A percentile compares a stretch with the other conserved stretches of the same genome.
Conservation (phyloP, 108 stramenopile genomes). For the Discostella stelligeroides region DNA sequence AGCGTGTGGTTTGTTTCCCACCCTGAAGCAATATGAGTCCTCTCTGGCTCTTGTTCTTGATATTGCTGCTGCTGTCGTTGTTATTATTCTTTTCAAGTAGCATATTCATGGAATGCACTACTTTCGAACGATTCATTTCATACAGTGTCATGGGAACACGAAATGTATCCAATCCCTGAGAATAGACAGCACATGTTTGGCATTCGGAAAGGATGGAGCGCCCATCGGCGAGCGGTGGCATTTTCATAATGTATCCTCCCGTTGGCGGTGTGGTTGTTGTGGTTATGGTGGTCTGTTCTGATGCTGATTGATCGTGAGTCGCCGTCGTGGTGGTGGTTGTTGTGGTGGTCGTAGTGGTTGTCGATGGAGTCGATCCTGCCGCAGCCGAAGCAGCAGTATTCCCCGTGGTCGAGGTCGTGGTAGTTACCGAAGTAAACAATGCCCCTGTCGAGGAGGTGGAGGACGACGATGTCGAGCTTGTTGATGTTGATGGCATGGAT, state of each 20-base stretch:
- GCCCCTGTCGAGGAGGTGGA: not conserved
- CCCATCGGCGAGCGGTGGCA: constrained; percentile 30
- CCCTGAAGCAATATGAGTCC: constrained; percentile 63
- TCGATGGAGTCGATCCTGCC: no score
- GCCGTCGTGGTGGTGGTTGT: not conserved
- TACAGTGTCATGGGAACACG: constrained; percentile 44
- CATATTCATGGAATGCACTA: constrained; percentile 14
- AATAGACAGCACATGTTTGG: constrained; percentile 34
- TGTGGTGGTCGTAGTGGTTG: not conserved
- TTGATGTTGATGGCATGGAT: not conserved
- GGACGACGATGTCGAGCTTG: not conserved
- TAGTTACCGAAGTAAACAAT: not conserved
- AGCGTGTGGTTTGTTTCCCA: constrained; percentile 58
- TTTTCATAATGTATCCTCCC: constrained; percentile 23
- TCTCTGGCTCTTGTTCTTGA: not conserved
- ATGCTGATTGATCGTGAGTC: no score
- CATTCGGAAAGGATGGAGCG: constrained; percentile 18
- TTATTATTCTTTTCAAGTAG: not conserved
- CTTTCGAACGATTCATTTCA: constrained; percentile 31
- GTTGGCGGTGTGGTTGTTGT: not conserved
- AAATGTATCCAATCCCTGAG: constrained; percentile 46
- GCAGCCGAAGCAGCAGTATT: not conserved
- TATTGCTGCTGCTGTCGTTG: not conserved
- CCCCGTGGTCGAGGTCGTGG: not conserved
- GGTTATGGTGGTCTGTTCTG: not conserved